Evolutionary conservation across 192 early-diverging fungal genomes (phyloP).

Genomic region (Coemansia pectinata): DNA sequence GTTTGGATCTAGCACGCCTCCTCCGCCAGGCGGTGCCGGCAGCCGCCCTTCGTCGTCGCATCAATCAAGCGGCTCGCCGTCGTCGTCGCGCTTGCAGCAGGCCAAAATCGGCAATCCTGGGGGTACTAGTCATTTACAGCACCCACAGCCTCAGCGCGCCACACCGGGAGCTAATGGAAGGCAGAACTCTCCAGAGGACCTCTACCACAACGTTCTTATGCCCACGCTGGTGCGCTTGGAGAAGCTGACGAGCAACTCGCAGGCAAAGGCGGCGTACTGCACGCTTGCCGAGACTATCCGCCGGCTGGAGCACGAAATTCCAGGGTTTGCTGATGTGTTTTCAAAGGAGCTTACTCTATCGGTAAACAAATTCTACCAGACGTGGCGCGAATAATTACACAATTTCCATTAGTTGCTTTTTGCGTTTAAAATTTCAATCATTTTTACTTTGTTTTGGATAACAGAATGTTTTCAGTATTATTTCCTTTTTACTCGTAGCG

Average conservation of each 20-base stretch:
- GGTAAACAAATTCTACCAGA: conserved; percentile 55
- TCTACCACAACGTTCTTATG: conserved; percentile 58
- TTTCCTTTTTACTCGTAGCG: conserved; percentile 12
- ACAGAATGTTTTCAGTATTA: not conserved
- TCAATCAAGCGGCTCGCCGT: conserved; percentile 28
- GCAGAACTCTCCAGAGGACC: conserved; percentile 44
- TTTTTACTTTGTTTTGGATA: not conserved
- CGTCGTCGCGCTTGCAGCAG: conserved; percentile 17
- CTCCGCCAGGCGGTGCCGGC: conserved; percentile 8
- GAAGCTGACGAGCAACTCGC: conserved; percentile 48
- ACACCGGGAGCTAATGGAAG: conserved; percentile 11
- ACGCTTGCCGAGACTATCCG: conserved; percentile 56
- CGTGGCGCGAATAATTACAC: conserved; percentile 45
- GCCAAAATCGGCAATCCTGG: conserved; percentile 13
- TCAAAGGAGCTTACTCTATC: conserved; percentile 51
- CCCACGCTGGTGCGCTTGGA: conserved; percentile 52
- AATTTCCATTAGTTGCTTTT: not conserved
- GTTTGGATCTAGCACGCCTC: conserved; percentile 36
- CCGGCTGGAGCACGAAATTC: conserved; percentile 54
- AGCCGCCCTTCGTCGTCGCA: conserved; percentile 55
- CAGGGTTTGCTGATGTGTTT: conserved; percentile 57
- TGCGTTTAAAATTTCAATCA: not conserved
- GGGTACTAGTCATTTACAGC: not conserved
- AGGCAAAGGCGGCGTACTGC: conserved; percentile 51
- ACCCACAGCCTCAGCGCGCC: conserved; percentile 38